A percentile compares a stretch with the other conserved stretches of the same genome.
phyloP scores from a whole-genome alignment of 116 monocot species.

The Cymodocea nodosa region DNA sequence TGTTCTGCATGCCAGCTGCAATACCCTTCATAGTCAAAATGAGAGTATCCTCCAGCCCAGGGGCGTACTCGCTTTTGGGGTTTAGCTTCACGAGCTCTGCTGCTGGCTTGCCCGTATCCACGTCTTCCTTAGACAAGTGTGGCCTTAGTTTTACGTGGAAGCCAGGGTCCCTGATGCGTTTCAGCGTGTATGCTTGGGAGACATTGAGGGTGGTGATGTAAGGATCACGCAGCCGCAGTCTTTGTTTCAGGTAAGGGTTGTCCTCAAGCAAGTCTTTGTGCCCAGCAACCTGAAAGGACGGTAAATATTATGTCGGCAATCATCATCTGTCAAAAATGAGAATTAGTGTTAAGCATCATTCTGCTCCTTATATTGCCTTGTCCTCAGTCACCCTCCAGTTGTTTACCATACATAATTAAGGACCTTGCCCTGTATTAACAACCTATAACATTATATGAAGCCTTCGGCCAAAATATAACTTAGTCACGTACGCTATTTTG shows the following conservation, averaged over 20 bases:
- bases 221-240: constrained; percentile 49
- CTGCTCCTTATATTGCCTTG: too few relatives aligned
- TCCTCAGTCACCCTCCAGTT: too few relatives aligned
- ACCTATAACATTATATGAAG: too few relatives aligned
- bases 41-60: constrained; percentile 78
- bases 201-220: constrained; percentile 84
- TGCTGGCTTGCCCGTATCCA: constrained; percentile 27
- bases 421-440: too few relatives aligned
- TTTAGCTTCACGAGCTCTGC: constrained; percentile 69
- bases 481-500: too few relatives aligned
- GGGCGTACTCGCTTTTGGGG: constrained; percentile 71
- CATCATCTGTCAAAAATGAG: neutral
- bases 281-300: constrained; percentile 49
- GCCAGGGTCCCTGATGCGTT: constrained; percentile 52
- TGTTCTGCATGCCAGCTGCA: constrained; percentile 85
- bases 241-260: constrained; percentile 73
- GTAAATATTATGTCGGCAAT: neutral
- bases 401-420: too few relatives aligned
- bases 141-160: constrained; percentile 34
- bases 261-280: constrained; percentile 74
- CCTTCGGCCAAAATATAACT: too few relatives aligned
- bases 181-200: constrained; percentile 69
- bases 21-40: constrained; percentile 94
- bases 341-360: too few relatives aligned
- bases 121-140: constrained; percentile 37